A percentile compares a stretch with the other conserved stretches of the same genome.
These are phyloP conservation scores for Podaxis rugospora DNA, from an alignment of 768 basidiomycete genomes.

Conservation along the genomic window DNA sequence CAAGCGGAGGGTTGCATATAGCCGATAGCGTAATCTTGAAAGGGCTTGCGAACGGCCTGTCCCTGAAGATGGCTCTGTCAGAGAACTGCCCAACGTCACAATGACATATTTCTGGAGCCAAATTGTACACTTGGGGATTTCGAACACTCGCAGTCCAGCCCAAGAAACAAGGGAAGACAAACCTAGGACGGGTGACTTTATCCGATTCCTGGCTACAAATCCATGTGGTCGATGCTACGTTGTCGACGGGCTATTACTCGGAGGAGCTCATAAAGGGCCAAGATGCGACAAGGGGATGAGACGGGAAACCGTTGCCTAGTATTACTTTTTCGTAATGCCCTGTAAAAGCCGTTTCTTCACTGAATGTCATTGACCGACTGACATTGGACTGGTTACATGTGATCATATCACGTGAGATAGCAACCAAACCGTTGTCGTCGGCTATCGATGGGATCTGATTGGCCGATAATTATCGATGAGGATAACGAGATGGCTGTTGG, in stretches of 20 bases:
- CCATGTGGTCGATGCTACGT: conserved; percentile 33
- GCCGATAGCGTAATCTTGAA: conserved; percentile 40
- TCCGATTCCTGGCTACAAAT: conserved; percentile 33
- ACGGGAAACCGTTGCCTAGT: conserved; percentile 38
- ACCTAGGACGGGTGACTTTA: conserved; percentile 22
- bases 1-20: conserved; percentile 10
- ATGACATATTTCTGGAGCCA: conserved; percentile 52
- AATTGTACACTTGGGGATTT: conserved; percentile 42
- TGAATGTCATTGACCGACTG: neutral
- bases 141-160: conserved; percentile 23
- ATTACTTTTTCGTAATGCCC: conserved; percentile 22
- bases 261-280: conserved; percentile 38
- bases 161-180: neutral
- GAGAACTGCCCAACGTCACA: conserved; percentile 32
- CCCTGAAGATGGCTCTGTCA: conserved; percentile 26
- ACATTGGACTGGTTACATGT: neutral
- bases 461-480: conserved; percentile 3
- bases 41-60: conserved; percentile 34
- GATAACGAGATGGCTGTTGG: neutral
- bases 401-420: neutral
- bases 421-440: neutral
- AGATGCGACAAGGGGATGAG: conserved; percentile 35
- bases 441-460: conserved; percentile 8
- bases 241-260: conserved; percentile 40
- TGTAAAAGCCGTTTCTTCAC: neutral